Evolutionary conservation across 2,329 filamentous ascomycete species (phyloP), one percentile per base, ranked within the genome.

Genomic region (Westerdykella ornata): DNA sequence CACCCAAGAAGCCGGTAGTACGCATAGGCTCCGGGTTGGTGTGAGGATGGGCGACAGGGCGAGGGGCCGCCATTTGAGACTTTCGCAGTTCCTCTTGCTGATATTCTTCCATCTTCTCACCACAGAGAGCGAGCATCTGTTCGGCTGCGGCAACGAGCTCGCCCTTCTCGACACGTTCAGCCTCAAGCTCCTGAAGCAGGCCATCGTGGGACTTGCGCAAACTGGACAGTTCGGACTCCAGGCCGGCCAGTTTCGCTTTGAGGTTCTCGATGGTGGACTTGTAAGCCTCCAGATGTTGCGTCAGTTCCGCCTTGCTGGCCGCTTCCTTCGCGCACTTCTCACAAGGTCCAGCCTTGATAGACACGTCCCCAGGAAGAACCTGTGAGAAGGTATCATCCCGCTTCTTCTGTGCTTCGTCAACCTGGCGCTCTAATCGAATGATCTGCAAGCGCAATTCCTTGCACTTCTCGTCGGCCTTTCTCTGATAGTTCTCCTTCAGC

Each of bases 401-500:
- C 31, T 80, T 79, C 33, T 72, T 70, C 48, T 80, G 78, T 18
- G 94, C 72, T 45, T 80, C 80, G 48, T 90, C 83, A 53, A 92
- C 88, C 57, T 94, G 85, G 38, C 79, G 77, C 38, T 71, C 69
- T 9, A 90, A 74, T 33, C 84, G 78, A 35, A 81, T 80, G 33
- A 94, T 73, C 47, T 80, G 81, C 14, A 66, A 63, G 66, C 94
- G 85, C 2, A 95, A 77, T 54, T 90, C 85, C 40, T 78, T 79
- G 42, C 90, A 79, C 59, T 84, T 86, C 74, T 94, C 94, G 67
- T 94, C 88, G 78, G 88, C 92, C 41, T 90, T 82, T 35, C 78
- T 78, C 65, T 96, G 88, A 68, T 97, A 82, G 58, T 76, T 79
- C 55, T 81, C 80, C 62, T 82, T 97, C 50, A 98, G 74, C 3